Evolutionary conservation across 1,139 yeast genomes (phyloP).

Genomic region (Kluyveromyces sp.): DNA sequence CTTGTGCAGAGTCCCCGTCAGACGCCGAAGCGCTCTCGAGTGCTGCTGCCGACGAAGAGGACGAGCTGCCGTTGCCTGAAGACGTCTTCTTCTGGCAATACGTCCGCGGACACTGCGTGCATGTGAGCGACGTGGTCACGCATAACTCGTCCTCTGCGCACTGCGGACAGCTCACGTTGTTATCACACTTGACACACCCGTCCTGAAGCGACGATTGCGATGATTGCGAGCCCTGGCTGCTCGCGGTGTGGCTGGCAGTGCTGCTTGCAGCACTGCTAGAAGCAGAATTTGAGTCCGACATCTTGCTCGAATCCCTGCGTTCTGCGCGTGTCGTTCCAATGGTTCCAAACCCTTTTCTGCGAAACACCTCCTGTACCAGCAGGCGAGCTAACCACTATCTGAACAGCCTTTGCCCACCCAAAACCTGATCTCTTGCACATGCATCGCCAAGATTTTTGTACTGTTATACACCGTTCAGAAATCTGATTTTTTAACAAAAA

Average conservation of each 20-base stretch:
- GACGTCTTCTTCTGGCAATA: conserved; percentile 38
- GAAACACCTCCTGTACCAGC: neutral
- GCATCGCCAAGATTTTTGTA: neutral
- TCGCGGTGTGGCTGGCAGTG: neutral
- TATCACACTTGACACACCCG: conserved; percentile 48
- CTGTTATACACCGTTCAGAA: neutral
- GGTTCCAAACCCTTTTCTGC: neutral
- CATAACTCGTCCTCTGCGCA: conserved; percentile 52
- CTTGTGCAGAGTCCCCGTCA: neutral
- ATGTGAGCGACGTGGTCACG: conserved; percentile 46
- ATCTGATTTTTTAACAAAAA: no score
- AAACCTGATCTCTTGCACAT: neutral
- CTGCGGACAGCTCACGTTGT: conserved; percentile 40
- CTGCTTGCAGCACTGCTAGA: neutral
- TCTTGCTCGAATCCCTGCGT: neutral
- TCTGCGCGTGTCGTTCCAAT: no score
- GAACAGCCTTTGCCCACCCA: neutral
- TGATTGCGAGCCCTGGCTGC: neutral
- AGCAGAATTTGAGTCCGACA: neutral
- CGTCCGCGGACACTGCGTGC: conserved; percentile 50
- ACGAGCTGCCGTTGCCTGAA: conserved; percentile 14
- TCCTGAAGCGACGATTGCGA: conserved; percentile 10
- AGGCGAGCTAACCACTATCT: neutral
- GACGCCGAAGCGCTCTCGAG: neutral
- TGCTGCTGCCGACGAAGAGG: conserved; percentile 6